These are phyloP conservation scores for Fusarium coicis DNA, from an alignment of 2,329 filamentous ascomycete genomes.

Conservation along the genomic window DNA sequence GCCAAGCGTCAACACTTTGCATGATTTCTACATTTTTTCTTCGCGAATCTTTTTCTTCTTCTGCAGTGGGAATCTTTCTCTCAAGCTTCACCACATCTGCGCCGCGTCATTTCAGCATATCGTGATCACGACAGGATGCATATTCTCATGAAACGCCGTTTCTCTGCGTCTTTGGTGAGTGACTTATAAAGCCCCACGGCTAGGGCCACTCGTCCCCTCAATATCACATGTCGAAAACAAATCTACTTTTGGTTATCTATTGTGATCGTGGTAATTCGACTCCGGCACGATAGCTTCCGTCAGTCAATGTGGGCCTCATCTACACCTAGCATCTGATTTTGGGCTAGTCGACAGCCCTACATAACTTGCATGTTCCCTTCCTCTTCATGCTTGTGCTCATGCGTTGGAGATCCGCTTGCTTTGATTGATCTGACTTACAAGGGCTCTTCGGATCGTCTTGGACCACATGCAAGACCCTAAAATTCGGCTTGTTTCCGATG, in stretches of 20 bases:
- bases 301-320: slow-evolving; percentile 16
- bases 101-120: background rate
- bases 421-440: slow-evolving; percentile 2
- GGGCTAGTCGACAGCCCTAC: slow-evolving; percentile 26
- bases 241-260: background rate
- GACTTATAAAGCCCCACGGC: background rate
- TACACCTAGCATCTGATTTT: slow-evolving; percentile 24
- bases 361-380: slow-evolving; percentile 6
- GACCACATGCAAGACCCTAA: background rate
- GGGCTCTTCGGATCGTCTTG: background rate
- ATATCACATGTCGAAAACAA: slow-evolving; percentile 10
- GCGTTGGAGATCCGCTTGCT: slow-evolving; percentile 10
- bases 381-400: background rate
- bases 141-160: background rate
- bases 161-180: background rate
- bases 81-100: background rate
- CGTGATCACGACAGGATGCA: background rate
- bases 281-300: slow-evolving; percentile 1
- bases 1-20: background rate
- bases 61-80: background rate
- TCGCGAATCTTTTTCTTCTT: background rate
- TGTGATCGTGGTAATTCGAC: background rate
- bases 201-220: background rate
- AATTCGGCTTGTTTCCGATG: slow-evolving; percentile 16
- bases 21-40: background rate